Base-by-base conservation (phyloP, 2,329 filamentous ascomycete species). In the Epichloe sylvatica region DNA sequence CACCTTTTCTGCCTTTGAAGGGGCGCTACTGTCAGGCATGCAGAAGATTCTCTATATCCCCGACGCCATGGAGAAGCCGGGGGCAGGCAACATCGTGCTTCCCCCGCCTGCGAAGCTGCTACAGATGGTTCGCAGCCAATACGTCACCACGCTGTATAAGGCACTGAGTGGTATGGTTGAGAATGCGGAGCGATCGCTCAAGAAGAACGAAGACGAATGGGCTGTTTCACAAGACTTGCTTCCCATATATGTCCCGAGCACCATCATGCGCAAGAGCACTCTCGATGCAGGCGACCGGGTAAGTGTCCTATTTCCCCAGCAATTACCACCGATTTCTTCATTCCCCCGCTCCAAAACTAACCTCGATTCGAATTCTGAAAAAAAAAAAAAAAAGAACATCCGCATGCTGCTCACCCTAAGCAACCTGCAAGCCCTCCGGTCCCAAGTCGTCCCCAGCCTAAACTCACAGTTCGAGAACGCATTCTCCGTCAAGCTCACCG, bases 31-130 rank as follows among this genome's bases (percentile, higher is more conserved):
- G 19, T 75, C 74, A 1, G 89, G 90, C 49, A 85, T 97, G 80
- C 92, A 98, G 66, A 94, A 91, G 70, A 94, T 97, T 49, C 74
- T 96, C 30, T 98, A 96, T 63, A 83, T 98, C 41, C 84, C 86
- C 1, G 91, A 96, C 56, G 86, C 87, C 21, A 84, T 82, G 71
- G 78, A 75, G 42, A 89, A 86, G 64, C 76, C 84, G 8, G 84
- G 23, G 23, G 77, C 82, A 5, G 79, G 75, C 44, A 82, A 87
- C 59, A 89, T 98, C 55, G 81, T 97, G 50, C 77, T 84, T 23
- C 84, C 91, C 94, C 94, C 92, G 5, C 83, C 88, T 36, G 75
- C 83, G 7, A 98, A 97, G 65, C 71, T 96, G 41, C 72, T 97
- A 41, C 86, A 94, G 64, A 88, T 90, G 78, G 88, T 97, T 15